A percentile compares a stretch with the other conserved stretches of the same genome.
These are phyloP conservation scores for Puccinia triticina DNA, from an alignment of 1,284 basidiomycete species.

Conservation along the genomic window DNA sequence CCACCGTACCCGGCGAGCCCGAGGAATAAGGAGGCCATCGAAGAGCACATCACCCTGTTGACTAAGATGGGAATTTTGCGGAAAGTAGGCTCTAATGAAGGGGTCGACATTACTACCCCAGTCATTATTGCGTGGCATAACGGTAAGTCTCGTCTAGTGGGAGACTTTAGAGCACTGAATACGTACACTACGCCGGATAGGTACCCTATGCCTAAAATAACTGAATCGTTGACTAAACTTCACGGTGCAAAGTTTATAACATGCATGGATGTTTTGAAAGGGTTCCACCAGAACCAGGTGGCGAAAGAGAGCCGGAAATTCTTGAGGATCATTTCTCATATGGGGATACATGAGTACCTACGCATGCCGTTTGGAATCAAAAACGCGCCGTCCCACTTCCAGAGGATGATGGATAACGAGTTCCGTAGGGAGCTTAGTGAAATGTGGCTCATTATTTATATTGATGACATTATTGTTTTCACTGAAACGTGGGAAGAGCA, in stretches of 20 bases:
- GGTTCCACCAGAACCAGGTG: constrained; percentile 19
- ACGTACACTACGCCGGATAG: no score
- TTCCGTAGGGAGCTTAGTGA: no score
- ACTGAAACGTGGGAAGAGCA: not conserved
- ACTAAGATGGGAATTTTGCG: not conserved
- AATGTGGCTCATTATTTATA: no score
- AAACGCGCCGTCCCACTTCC: no score
- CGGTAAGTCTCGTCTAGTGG: no score
- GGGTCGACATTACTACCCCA: constrained; percentile 17
- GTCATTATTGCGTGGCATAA: no score
- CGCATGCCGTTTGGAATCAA: constrained; percentile 41
- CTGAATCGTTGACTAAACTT: not conserved
- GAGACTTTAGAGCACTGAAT: no score
- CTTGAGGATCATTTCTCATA: not conserved
- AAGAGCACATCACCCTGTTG: constrained; percentile 4
- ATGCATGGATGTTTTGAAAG: constrained; percentile 24
- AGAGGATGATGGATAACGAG: no score
- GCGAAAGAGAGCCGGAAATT: not conserved
- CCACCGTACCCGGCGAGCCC: constrained; percentile 15
- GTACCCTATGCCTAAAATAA: no score
- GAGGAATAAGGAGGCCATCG: not conserved
- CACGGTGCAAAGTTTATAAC: not conserved
- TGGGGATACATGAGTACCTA: constrained; percentile 9
- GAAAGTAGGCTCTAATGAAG: constrained; percentile 10
- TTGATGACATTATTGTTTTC: constrained; percentile 36